These are phyloP conservation scores for Aureobasidium sp. DNA, from an alignment of 2,329 filamentous ascomycete genomes.

Conservation along the genomic window DNA sequence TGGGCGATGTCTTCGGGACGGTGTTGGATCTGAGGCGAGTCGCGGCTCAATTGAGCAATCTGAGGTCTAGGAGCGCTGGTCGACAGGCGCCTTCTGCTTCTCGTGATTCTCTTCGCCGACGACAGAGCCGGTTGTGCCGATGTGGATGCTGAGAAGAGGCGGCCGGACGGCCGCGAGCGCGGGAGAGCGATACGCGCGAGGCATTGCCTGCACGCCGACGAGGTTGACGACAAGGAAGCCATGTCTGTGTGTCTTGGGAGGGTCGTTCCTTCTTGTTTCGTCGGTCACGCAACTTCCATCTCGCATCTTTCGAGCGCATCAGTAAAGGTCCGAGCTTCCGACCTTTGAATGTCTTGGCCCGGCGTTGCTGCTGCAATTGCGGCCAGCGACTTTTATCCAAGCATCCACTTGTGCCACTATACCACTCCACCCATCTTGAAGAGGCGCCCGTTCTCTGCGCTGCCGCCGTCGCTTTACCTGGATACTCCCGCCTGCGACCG, in stretches of 20 bases:
- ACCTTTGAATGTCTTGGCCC: constrained; percentile 4
- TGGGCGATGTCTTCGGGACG: not conserved
- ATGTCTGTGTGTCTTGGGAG: not conserved
- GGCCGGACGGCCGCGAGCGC: not conserved
- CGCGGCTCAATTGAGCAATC: constrained; percentile 6
- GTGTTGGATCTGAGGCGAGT: not conserved
- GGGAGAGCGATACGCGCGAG: constrained; percentile 5
- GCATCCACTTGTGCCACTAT: not conserved
- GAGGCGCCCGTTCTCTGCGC: not conserved
- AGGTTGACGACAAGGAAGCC: constrained; percentile 6
- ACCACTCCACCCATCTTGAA: not conserved
- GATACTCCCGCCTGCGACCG: not conserved
- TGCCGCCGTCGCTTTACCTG: not conserved
- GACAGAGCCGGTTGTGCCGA: constrained; percentile 8
- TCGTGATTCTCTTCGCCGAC: not conserved
- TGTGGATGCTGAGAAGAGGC: constrained; percentile 8
- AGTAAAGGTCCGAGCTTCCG: constrained; percentile 1
- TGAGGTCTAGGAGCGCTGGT: constrained; percentile 1
- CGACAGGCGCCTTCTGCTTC: constrained; percentile 8
- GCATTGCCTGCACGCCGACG: constrained; percentile 9
- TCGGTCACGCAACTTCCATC: not conserved
- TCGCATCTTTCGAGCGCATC: not conserved
- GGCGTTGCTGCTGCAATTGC: not conserved
- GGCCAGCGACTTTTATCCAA: not conserved
- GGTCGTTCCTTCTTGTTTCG: not conserved